Conservation (phyloP, 2,329 filamentous ascomycete genomes). For the Penicillium sp. region DNA sequence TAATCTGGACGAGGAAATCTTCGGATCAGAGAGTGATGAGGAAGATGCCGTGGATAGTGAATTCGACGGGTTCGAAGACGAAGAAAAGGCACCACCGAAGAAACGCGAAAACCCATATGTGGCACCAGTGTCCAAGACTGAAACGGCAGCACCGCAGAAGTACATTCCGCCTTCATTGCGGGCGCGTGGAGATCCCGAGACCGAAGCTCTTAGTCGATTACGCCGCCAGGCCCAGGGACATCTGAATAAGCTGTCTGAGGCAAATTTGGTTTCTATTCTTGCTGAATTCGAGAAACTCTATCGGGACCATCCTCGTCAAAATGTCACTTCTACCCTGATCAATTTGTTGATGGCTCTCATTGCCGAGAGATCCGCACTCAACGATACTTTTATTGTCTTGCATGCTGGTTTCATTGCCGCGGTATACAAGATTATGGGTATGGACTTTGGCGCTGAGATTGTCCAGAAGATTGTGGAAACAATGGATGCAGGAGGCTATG, state of each 20-base stretch:
- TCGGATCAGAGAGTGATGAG: constrained; percentile 28
- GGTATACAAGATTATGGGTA: constrained; percentile 81
- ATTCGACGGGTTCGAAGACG: constrained; percentile 41
- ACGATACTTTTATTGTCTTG: constrained; percentile 88
- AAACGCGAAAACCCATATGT: constrained; percentile 84
- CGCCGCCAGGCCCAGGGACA: constrained; percentile 82
- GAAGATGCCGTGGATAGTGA: constrained; percentile 42
- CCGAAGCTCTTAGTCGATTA: constrained; percentile 68
- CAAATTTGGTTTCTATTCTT: constrained; percentile 82
- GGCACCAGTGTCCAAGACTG: constrained; percentile 60
- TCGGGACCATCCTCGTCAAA: constrained; percentile 77
- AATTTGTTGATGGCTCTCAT: constrained; percentile 78
- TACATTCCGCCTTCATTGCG: constrained; percentile 89
- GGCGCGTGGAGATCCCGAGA: constrained; percentile 62
- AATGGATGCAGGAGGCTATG: constrained; percentile 67
- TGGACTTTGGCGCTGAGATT: constrained; percentile 85
- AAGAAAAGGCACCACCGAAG: constrained; percentile 44
- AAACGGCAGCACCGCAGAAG: constrained; percentile 58
- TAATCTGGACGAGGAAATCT: constrained; percentile 31
- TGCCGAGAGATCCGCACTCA: constrained; percentile 73
- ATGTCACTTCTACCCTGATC: constrained; percentile 79
- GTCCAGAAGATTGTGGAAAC: constrained; percentile 75
- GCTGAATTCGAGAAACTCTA: constrained; percentile 82
- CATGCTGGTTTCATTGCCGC: constrained; percentile 88
- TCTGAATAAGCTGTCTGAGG: constrained; percentile 89